A percentile compares a stretch with the other conserved stretches of the same genome.
Evolutionary conservation across 306 rosid genomes (phyloP).

Genomic region (Psophocarpus tetragonolobus): DNA sequence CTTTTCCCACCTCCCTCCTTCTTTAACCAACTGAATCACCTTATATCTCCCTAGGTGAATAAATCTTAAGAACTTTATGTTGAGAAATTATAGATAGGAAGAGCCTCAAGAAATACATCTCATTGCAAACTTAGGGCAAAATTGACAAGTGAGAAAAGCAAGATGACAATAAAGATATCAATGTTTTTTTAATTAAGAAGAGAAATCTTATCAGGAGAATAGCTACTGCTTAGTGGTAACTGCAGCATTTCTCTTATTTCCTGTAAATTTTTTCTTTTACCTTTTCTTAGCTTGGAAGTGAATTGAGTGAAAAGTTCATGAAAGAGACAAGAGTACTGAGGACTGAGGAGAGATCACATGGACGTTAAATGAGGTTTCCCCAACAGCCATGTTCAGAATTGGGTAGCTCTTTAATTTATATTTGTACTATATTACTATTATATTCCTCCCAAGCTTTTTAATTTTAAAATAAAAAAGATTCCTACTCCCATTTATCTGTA

Average conservation of each 20-base stretch:
- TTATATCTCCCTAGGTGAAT: too few species aligned
- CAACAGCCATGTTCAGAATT: not conserved
- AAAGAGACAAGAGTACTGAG: not conserved
- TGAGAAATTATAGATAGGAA: conserved; percentile 6
- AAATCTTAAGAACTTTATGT: not conserved
- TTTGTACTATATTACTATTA: too few species aligned
- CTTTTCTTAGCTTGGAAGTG: not conserved
- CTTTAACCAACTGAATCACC: too few species aligned
- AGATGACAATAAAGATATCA: not conserved
- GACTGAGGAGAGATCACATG: not conserved
- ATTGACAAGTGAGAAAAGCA: not conserved
- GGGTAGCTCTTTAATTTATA: too few species aligned
- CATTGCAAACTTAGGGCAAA: not conserved
- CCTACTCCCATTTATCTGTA: not conserved
- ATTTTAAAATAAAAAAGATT: too few species aligned
- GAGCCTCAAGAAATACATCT: not conserved
- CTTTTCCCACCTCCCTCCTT: too few species aligned
- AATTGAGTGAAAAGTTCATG: not conserved
- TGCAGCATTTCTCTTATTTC: not conserved
- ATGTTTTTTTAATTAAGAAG: not conserved
- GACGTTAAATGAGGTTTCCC: not conserved
- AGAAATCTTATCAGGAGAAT: not conserved
- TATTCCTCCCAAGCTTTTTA: too few species aligned
- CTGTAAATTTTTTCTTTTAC: not conserved
- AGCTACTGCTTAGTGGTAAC: not conserved